phyloP scores from a whole-genome alignment of 192 early-diverging fungal genomes.

The Coemansia sp. region DNA sequence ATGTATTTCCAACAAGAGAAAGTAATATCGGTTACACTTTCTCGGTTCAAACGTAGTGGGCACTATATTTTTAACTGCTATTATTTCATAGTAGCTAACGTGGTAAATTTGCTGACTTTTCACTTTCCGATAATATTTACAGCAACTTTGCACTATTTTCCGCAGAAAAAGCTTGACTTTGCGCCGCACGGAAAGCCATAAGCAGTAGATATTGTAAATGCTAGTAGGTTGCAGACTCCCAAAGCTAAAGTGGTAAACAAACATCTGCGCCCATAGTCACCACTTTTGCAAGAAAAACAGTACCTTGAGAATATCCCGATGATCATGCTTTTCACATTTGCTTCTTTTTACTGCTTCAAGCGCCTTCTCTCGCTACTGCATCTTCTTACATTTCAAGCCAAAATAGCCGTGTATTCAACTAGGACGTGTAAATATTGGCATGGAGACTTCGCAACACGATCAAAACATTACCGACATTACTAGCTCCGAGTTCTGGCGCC shows the following conservation, averaged over 20 bases:
- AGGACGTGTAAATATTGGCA: neutral
- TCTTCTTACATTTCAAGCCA: neutral
- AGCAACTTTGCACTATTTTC: neutral
- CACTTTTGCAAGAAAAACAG: neutral
- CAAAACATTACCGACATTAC: slow-evolving; percentile 9
- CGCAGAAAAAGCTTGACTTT: neutral
- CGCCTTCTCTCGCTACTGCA: neutral
- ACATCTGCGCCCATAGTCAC: neutral
- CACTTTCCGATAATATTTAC: too few species aligned
- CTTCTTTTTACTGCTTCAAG: slow-evolving; percentile 1
- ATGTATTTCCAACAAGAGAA: too few species aligned
- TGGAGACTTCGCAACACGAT: neutral
- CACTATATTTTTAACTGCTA: neutral
- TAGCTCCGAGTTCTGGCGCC: slow-evolving; percentile 43
- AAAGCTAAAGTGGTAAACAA: neutral
- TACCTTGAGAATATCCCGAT: neutral
- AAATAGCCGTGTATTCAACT: neutral
- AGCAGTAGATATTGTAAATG: neutral
- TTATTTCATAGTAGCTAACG: neutral
- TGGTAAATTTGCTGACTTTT: neutral
- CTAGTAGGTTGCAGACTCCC: neutral
- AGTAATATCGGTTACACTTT: too few species aligned
- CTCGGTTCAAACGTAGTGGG: neutral
- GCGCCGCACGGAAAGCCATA: neutral
- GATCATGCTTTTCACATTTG: neutral